Base-by-base conservation (phyloP, 331 rosid species). In the Malus hybrid region DNA sequence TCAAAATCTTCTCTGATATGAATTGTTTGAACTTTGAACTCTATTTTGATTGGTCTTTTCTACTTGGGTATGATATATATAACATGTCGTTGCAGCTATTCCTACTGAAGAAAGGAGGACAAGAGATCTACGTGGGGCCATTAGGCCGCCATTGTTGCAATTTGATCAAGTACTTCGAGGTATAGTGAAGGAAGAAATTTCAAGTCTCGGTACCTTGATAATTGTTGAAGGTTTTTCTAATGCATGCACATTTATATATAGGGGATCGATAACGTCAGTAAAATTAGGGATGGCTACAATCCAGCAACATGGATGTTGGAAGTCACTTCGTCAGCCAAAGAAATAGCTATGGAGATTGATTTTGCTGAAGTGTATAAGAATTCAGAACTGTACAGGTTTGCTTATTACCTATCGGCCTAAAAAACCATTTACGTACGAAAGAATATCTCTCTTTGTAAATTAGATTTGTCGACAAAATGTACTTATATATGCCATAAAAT, bases 261-360 rank as follows among this genome's bases (percentile, higher is more conserved):
- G 93, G 88, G 82, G 65, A 80, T 83, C 73, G 78, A 78, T 0
- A 87, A 87, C 9, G 91, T 89, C 36, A 78, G 79, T 13, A 89
- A 85, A 76, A 83, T 89, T 9, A 82, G 74, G 78, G 87, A 81
- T 11, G 85, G 91, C 27, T 83, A 83, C 69, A 89, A 89, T 70
- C 91, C 93, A 13, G 93, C 91, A 50, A 87, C 96, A 46, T 90
- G 96, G 96, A 88, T 90, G 96, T 65, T 90, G 73, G 96, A 90
- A 81, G 82, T 88, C 33, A 79, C 88, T 2, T 66, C 79, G 54
- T 54, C 83, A 15, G 92, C 89, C 27, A 87, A 78, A 84, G 93
- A 90, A 78, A 67, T 29, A 11, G 86, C 80, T 73, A 54, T 78
- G 60, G 89, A 77, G 34, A 63, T 90, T 46, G 89, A 90, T 78